Conservation (phyloP, 179 eudicot species). For the Spergularia azorica region DNA sequence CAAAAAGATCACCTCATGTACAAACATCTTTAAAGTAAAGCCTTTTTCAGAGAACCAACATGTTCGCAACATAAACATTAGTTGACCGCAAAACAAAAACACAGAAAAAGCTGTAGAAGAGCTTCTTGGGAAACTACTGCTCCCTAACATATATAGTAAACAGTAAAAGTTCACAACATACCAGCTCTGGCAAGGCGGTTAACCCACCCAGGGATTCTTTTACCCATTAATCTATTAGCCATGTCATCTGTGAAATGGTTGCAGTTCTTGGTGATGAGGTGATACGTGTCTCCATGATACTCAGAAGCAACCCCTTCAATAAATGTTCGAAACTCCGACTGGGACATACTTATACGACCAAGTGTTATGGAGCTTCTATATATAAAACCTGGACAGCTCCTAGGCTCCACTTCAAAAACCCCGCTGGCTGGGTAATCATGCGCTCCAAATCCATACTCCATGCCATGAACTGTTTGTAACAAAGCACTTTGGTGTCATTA, state of each 20-base stretch:
- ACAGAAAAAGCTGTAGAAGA: background rate
- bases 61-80: background rate
- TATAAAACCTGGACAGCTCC: conserved; percentile 88
- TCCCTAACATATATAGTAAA: background rate
- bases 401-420: conserved; percentile 97
- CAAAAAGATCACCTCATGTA: background rate
- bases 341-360: conserved; percentile 66
- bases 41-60: background rate
- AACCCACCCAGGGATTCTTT: conserved; percentile 77
- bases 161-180: conserved; percentile 27
- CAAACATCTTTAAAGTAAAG: background rate
- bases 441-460: conserved; percentile 99
- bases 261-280: conserved; percentile 82
- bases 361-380: conserved; percentile 72
- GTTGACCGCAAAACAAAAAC: background rate
- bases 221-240: conserved; percentile 53
- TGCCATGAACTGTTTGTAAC: conserved; percentile 66
- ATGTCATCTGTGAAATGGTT: conserved; percentile 82
- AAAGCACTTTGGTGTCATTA: background rate
- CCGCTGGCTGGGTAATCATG: conserved; percentile 92
- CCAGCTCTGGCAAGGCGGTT: conserved; percentile 77
- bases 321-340: conserved; percentile 69
- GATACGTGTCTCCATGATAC: conserved; percentile 94
- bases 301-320: conserved; percentile 76
- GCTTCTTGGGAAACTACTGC: background rate